Evolutionary conservation across 345 rosid species (phyloP), one percentile per base, ranked within the genome.

Genomic region (Barbarea vulgaris): DNA sequence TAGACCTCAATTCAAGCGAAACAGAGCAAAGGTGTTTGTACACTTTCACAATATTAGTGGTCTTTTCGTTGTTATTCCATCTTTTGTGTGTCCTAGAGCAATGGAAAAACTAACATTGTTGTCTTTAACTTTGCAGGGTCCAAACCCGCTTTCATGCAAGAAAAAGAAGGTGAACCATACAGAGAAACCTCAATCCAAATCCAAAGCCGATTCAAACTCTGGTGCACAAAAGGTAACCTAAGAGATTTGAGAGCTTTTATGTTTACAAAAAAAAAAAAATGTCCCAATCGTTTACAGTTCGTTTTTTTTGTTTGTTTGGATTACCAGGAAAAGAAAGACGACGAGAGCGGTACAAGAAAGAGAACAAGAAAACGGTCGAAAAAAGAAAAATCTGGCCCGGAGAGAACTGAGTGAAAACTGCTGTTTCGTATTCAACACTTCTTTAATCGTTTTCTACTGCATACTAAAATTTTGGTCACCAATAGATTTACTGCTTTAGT

Each of bases 121-220:
- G 55, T 70, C 75, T 33, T 8, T 50, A 31, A 70, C 42, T 81
- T 73, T 80, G 61, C 81, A 95, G 99, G 97, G 80, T 57, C 98
- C 97, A 36, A 95, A 95, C 33, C 97, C 99, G 41, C 90, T 92
- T 50, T 95, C 99, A 7, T 77, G 87, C 61, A 80, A 90, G 86
- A 92, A 89, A 64, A 92, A 69, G 70, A 91, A 77, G 65, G 53
- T 27, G 83, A 77, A 15, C 33, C 37, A 2, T 51, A 36, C 67
- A 4, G 81, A 74, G 69, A 87, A 69, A 64, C 18, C 46, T 64
- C 60, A 11, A 28, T 25, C 52, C 9, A 87, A 72, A 70, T 15
- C 79, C 33, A 50, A 59, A 50, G 27, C 44, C 0, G 61, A 58
- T 28, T 8, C 63, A 2, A 85, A 75, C 64, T 56, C 63, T 67